Evolutionary conservation across 495 filamentous ascomycete genomes (phyloP), one percentile per base, ranked within the genome.

Genomic region (Neurospora sp.): DNA sequence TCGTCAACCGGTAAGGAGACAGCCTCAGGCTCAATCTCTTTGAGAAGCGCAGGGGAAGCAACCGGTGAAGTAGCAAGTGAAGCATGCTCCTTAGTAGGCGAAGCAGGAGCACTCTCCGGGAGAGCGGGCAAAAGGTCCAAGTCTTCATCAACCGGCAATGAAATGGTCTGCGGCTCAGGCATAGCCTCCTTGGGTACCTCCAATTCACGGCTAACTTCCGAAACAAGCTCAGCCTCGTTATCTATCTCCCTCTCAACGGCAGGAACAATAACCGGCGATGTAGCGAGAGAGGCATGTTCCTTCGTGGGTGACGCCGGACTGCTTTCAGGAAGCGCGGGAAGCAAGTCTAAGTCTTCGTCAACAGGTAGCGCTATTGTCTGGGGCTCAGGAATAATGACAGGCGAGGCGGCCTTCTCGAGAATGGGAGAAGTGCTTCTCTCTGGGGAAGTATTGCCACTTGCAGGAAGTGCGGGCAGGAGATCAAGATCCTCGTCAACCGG

Each of bases 321-420:
- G n/a, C 73, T 74, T 27, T 72, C 72, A 3, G 72, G 72, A 4
- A 73, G 22, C 4, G 68, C 38, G 2, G 68, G 72, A 8, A 70
- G 20, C 9, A n/a, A 12, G 0, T 71, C 70, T 10, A 71, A 53
- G 20, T 59, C 40, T 8, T 71, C 9, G 6, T 53, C 40, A 53
- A 39, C 14, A 0, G 22, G 27, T 3, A 31, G 70, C 1, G 4
- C 70, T 5, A 48, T 8, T 0, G 14, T 22, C 16, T 41, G 22
- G 18, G 70, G 9, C 61, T 71, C 31, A n/a, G 70, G 35, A 8
- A 40, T 3, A 0, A 40, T 14, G 7, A 39, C 48, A 12, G 20
- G 37, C 10, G 31, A 20, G 35, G 45, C 16, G 20, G 35, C 31
- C 42, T 69, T 18, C 14, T 70, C 61, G 65, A 40, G 70, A 20